phyloP scores from a whole-genome alignment of 192 early-diverging fungal species.

The Geosiphon pyriformis region DNA sequence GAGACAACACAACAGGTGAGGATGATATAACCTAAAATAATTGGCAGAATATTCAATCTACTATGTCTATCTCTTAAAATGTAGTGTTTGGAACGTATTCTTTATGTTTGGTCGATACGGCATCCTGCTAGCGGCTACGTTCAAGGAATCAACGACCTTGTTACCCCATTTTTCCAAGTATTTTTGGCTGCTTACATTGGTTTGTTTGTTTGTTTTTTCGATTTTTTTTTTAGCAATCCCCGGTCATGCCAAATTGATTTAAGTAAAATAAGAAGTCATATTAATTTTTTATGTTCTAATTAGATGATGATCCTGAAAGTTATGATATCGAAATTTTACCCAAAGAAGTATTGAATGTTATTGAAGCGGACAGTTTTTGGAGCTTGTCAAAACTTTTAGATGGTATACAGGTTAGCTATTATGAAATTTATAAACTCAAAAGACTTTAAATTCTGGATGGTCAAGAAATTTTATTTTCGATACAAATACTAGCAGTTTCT shows the following conservation, averaged over 20 bases:
- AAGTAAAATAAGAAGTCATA: neutral
- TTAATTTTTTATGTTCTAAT: neutral
- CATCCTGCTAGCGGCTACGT: slow-evolving; percentile 99
- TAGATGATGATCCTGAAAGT: slow-evolving; percentile 49
- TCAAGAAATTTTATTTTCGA: neutral
- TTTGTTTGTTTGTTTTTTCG: slow-evolving; percentile 28
- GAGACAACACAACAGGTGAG: slow-evolving; percentile 71
- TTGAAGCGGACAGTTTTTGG: slow-evolving; percentile 98
- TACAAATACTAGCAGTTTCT: neutral
- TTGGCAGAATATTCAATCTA: neutral
- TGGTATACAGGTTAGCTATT: slow-evolving; percentile 76
- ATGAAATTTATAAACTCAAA: too few species aligned
- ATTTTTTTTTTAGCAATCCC: too few species aligned
- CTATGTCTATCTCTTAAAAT: neutral
- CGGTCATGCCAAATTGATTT: too few species aligned
- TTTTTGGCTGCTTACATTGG: slow-evolving; percentile 72
- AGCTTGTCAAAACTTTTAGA: slow-evolving; percentile 92
- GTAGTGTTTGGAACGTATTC: slow-evolving; percentile 81
- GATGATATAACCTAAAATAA: too few species aligned
- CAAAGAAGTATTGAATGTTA: slow-evolving; percentile 53
- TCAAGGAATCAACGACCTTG: slow-evolving; percentile 97
- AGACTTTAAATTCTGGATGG: too few species aligned
- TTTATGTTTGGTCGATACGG: slow-evolving; percentile 96
- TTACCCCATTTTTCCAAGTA: slow-evolving; percentile 93
- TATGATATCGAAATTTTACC: slow-evolving; percentile 47